A percentile compares a stretch with the other conserved stretches of the same genome.
These are phyloP conservation scores for Colletotrichum sp. DNA, from an alignment of 2,329 filamentous ascomycete genomes.

Conservation along the genomic window DNA sequence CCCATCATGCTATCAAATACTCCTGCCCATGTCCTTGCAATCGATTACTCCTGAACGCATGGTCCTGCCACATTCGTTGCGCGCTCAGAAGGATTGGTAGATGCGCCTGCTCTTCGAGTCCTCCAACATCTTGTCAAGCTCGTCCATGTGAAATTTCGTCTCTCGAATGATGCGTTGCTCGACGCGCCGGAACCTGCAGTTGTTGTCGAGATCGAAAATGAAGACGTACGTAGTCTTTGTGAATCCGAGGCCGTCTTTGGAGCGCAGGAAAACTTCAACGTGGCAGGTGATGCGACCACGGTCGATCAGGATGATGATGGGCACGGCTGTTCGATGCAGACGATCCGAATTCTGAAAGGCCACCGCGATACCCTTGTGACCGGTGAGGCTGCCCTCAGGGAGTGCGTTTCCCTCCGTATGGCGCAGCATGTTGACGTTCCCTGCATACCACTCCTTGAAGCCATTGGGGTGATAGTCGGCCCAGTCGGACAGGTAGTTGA, in stretches of 20 bases:
- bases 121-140: neutral
- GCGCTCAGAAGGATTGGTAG: neutral
- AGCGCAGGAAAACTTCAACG: neutral
- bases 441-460: neutral
- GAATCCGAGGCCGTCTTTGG: fast-evolving
- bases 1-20: neutral
- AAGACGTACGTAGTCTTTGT: fast-evolving
- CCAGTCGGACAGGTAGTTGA: neutral
- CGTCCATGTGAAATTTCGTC: neutral
- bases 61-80: neutral
- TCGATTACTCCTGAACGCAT: neutral
- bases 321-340: neutral
- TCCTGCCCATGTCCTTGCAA: neutral
- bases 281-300: neutral
- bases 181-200: neutral
- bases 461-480: neutral
- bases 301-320: neutral
- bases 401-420: neutral
- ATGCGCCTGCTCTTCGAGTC: neutral
- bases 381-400: neutral
- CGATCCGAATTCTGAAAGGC: neutral
- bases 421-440: neutral
- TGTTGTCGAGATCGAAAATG: neutral
- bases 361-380: neutral
- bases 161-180: neutral